A percentile compares a stretch with the other conserved stretches of the same genome.
phyloP scores from a whole-genome alignment of 768 basidiomycete genomes.

The Xerocomellus intermedius region DNA sequence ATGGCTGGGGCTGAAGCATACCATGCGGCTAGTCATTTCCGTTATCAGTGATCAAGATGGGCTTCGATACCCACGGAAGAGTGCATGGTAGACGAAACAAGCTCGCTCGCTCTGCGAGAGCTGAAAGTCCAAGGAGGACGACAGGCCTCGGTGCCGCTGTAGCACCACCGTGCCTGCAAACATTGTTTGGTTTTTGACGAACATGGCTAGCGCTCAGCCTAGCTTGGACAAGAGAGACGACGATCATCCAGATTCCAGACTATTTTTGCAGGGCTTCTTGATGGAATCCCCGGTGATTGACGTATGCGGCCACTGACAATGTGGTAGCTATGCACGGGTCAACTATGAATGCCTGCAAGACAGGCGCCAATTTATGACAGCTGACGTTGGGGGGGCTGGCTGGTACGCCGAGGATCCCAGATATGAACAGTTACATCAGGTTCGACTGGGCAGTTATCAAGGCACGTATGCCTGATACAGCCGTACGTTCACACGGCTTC shows the following conservation, averaged over 20 bases:
- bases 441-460: neutral
- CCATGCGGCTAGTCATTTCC: constrained; percentile 26
- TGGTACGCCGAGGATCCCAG: constrained; percentile 1
- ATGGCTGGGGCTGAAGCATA: neutral
- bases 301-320: neutral
- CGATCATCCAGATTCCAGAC: constrained; percentile 6
- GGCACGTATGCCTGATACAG: constrained; percentile 10
- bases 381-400: neutral
- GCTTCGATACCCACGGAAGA: neutral
- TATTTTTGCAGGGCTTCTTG: constrained; percentile 2
- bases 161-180: neutral
- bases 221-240: neutral
- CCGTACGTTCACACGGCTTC: constrained; percentile 22
- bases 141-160: constrained; percentile 3
- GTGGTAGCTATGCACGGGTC: neutral
- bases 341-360: neutral
- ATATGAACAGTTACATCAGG: constrained; percentile 3
- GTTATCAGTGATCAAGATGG: constrained; percentile 19
- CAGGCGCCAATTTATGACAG: neutral
- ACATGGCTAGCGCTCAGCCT: neutral
- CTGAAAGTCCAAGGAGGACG: neutral
- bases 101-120: neutral
- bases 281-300: constrained; percentile 10
- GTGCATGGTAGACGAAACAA: neutral
- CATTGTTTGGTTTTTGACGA: neutral